Evolutionary conservation across 176 grass and related monocot species (phyloP).

Genomic region (Puya raimondii): DNA sequence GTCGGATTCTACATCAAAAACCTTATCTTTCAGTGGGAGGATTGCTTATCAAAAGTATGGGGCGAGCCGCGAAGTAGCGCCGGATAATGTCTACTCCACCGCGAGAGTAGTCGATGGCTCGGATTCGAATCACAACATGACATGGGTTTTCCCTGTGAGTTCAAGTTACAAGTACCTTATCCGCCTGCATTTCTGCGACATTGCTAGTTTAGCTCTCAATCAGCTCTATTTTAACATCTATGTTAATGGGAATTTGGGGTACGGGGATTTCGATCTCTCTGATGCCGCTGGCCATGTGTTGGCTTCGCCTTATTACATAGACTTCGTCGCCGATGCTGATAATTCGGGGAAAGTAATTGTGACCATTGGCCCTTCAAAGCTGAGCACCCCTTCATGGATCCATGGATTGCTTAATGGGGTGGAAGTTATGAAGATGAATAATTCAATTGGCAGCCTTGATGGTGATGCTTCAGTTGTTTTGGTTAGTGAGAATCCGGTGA

Average conservation of each 20-base stretch:
- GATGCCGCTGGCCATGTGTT: conserved; percentile 32
- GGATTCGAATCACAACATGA: conserved; percentile 43
- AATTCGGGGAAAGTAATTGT: conserved; percentile 38
- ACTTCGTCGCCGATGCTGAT: conserved; percentile 58
- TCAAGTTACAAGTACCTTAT: conserved; percentile 53
- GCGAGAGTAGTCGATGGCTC: conserved; percentile 37
- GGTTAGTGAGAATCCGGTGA: conserved; percentile 29
- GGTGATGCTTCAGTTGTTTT: conserved; percentile 38
- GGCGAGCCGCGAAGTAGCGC: conserved; percentile 69
- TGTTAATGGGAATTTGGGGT: conserved; percentile 56
- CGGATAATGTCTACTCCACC: conserved; percentile 68
- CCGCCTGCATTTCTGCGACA: conserved; percentile 91
- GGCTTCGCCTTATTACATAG: conserved; percentile 77
- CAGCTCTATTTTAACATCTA: conserved; percentile 70
- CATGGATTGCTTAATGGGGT: conserved; percentile 82
- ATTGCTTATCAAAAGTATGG: conserved; percentile 62
- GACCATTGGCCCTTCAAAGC: conserved; percentile 44
- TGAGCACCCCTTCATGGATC: conserved; percentile 31
- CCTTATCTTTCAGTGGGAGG: conserved; percentile 44
- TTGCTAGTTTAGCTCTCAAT: conserved; percentile 57
- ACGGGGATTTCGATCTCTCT: conserved; percentile 74
- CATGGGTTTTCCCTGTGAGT: conserved; percentile 59
- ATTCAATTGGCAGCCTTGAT: conserved; percentile 45
- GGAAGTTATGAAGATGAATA: conserved; percentile 96
- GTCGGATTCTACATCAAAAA: conserved; percentile 21